phyloP scores from a whole-genome alignment of 179 eudicot species.

The Camellia oleifera region DNA sequence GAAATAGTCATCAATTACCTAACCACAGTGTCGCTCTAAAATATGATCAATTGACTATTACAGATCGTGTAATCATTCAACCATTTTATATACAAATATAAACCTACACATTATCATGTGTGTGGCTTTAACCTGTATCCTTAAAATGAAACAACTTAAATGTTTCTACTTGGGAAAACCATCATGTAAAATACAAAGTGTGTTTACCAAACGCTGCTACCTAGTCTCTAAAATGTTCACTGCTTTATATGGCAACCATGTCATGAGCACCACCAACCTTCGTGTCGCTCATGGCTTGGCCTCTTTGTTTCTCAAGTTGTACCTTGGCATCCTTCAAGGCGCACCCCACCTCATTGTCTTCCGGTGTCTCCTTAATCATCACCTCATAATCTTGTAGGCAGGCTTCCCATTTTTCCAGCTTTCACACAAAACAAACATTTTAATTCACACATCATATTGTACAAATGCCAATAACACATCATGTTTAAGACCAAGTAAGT shows the following conservation, averaged over 20 bases:
- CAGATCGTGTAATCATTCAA: no score
- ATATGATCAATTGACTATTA: no score
- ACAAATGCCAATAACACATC: no score
- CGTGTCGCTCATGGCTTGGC: constrained; percentile 28
- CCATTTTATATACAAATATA: no score
- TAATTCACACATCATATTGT: not conserved
- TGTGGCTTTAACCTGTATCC: no score
- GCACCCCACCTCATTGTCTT: constrained; percentile 48
- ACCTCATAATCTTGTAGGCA: constrained; percentile 63
- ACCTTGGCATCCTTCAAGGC: constrained; percentile 48
- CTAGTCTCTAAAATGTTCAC: constrained; percentile 40
- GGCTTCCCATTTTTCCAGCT: constrained; percentile 69
- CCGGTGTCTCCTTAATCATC: constrained; percentile 50
- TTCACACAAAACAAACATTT: constrained; percentile 9
- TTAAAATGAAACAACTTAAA: no score
- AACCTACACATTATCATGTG: no score
- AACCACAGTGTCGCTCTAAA: no score
- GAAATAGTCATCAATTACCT: no score
- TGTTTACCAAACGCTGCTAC: constrained; percentile 47
- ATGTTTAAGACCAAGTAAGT: no score
- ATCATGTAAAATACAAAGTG: no score
- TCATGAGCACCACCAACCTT: constrained; percentile 22
- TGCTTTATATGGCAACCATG: constrained; percentile 32
- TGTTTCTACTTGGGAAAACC: no score
- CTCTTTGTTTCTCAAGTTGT: constrained; percentile 37